Evolutionary conservation across 2,329 filamentous ascomycete species (phyloP).

Genomic region (Camptophora hylomeconis): DNA sequence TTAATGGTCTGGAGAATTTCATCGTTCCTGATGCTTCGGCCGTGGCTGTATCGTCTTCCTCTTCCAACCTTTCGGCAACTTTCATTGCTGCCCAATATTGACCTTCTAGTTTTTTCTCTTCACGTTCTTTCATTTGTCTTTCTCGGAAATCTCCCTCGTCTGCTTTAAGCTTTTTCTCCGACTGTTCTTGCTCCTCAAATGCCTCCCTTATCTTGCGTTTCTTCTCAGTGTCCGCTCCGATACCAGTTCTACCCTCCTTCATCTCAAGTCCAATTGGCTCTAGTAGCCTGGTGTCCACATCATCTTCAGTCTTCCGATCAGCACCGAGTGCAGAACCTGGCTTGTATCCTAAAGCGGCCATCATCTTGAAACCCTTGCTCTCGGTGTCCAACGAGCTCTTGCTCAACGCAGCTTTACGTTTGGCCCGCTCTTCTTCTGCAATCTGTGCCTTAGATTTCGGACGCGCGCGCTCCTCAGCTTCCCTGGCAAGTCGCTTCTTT

Average conservation of each 20-base stretch:
- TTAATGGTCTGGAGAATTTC: constrained; percentile 39
- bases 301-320: constrained; percentile 20
- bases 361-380: constrained; percentile 89
- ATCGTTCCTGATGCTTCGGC: constrained; percentile 4
- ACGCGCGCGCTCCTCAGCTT: constrained; percentile 49
- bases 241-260: constrained; percentile 69
- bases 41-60: constrained; percentile 9
- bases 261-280: constrained; percentile 67
- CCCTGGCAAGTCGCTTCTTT: constrained; percentile 42
- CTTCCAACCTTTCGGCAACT: constrained; percentile 64
- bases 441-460: constrained; percentile 70
- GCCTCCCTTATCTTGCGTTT: constrained; percentile 63
- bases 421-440: constrained; percentile 57
- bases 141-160: constrained; percentile 62
- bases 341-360: constrained; percentile 89
- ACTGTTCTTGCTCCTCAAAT: constrained; percentile 36
- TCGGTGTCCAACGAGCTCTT: constrained; percentile 53
- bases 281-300: constrained; percentile 30
- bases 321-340: constrained; percentile 59
- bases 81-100: constrained; percentile 68
- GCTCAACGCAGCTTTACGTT: constrained; percentile 62
- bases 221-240: constrained; percentile 70
- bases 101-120: constrained; percentile 54
- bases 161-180: constrained; percentile 48
- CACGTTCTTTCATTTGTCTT: constrained; percentile 55